These are phyloP conservation scores for Rutstroemia sp. DNA, from an alignment of 2,329 filamentous ascomycete species.

Conservation along the genomic window DNA sequence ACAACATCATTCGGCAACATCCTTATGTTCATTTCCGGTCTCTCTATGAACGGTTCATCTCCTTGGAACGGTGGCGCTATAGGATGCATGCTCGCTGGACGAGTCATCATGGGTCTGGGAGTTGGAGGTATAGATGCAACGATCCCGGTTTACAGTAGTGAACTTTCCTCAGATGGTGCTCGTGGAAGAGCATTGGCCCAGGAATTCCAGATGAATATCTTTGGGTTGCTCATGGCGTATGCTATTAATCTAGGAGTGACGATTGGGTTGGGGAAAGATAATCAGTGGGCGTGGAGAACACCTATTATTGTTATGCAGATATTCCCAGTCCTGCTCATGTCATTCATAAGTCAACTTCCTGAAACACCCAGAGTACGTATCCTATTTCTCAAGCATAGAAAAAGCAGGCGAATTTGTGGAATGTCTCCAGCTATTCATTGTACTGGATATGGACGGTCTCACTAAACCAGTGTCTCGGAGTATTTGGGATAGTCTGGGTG, in stretches of 20 bases:
- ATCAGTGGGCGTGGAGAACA: constrained; percentile 54
- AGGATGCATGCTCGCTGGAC: constrained; percentile 29
- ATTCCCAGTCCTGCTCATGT: constrained; percentile 47
- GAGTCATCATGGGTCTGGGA: constrained; percentile 46
- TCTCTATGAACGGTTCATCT: constrained; percentile 35
- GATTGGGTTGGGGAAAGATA: constrained; percentile 43
- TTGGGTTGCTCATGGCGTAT: constrained; percentile 54
- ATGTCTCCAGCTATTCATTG: no score
- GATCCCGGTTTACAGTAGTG: constrained; percentile 52
- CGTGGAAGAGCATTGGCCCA: constrained; percentile 52
- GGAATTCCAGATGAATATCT: constrained; percentile 59
- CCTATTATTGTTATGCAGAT: constrained; percentile 55
- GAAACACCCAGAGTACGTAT: constrained; percentile 41
- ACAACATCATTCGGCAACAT: constrained; percentile 48
- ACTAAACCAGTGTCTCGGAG: no score
- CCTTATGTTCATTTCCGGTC: constrained; percentile 51
- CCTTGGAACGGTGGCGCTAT: constrained; percentile 41
- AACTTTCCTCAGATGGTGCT: constrained; percentile 48
- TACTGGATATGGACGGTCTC: no score
- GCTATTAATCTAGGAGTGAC: constrained; percentile 50
- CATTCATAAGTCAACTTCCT: constrained; percentile 44
- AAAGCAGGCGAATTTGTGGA: no score
- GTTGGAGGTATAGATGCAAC: constrained; percentile 54
- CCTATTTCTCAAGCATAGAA: no score
- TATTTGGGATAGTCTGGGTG: no score